Evolutionary conservation across 2,329 filamentous ascomycete genomes (phyloP), one percentile per base, ranked within the genome.

Genomic region (Coniochaeta prunicola): DNA sequence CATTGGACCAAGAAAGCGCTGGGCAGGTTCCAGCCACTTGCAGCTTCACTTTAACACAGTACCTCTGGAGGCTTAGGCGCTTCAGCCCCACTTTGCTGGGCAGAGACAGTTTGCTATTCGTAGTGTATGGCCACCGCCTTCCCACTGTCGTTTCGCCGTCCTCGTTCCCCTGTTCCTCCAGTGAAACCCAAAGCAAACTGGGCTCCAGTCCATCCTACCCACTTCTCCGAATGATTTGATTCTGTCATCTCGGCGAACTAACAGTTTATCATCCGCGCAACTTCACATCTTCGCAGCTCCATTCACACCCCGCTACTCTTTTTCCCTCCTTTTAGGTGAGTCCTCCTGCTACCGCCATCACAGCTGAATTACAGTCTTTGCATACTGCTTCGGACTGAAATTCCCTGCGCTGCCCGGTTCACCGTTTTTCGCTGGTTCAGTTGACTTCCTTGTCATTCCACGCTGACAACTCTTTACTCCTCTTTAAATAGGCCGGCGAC

Each of bases 391-490:
- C 24, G 19, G 36, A 13, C 26, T 21, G 26, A 30, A 21, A 28
- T 26, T 30, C 45, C 4, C 33, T 30, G 24, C 24, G 54, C 54
- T 42, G 54, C 53, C 53, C 36, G 53, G 36, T 54, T 30, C 24
- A 28, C 24, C 9, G 24, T 13, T 45, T 24, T 45, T 24, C 45
- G 28, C 88, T 85, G 36, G 89, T 90, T 68, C 65, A 65, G 56
- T 64, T 57, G 45, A 60, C 54, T 69, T 69, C 67, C 64, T 56
- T 63, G 53, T 57, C 59, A 57, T 69, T 69, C 67, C 62, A 63
- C 60, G 61, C 65, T 66, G 63, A 66, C 62, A 59, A 59, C 60
- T 9, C 48, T 53, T 17, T 59, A 19, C 21, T 55, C 60, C 61
- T 62, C 64, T 63, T 65, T 61, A 65, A 67, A 64, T 56, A 50